A percentile compares a stretch with the other conserved stretches of the same genome.
phyloP scores from a whole-genome alignment of 208 protist genomes.

The Crithidia fasciculata region DNA sequence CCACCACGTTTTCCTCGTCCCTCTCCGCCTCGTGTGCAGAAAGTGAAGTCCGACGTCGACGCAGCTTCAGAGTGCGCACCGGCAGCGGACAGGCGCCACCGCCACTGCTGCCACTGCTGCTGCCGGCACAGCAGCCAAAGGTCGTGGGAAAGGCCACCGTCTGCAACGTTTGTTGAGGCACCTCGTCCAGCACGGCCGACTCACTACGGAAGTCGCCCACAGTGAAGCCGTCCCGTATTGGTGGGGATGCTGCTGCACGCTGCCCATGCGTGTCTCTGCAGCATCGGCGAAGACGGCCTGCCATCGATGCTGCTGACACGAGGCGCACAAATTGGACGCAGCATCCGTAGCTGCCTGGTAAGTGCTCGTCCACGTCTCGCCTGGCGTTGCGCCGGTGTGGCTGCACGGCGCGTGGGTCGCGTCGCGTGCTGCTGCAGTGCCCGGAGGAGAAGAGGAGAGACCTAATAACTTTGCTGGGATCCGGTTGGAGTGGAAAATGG shows the following conservation, averaged over 20 bases:
- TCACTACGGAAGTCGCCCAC: slow-evolving; percentile 54
- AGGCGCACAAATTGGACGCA: neutral
- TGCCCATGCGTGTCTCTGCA: neutral
- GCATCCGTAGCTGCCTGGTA: too few species aligned
- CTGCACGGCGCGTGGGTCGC: too few species aligned
- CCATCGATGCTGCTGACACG: slow-evolving; percentile 23
- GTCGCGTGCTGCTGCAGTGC: neutral
- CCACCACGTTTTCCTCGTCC: too few species aligned
- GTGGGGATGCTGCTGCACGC: neutral
- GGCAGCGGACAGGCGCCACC: slow-evolving; percentile 26
- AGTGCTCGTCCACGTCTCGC: too few species aligned
- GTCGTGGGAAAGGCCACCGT: slow-evolving; percentile 64
- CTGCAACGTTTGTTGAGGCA: slow-evolving; percentile 79
- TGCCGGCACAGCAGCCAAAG: slow-evolving; percentile 45
- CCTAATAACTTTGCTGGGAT: slow-evolving; percentile 41
- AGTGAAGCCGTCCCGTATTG: too few species aligned
- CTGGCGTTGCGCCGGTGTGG: too few species aligned
- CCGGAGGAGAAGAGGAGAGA: neutral
- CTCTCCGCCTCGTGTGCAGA: neutral
- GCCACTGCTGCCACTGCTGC: slow-evolving; percentile 17
- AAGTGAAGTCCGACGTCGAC: neutral
- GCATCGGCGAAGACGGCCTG: slow-evolving; percentile 20
- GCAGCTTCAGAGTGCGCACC: slow-evolving; percentile 8
- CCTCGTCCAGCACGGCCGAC: slow-evolving; percentile 44
- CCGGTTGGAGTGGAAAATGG: slow-evolving; percentile 81